Evolutionary conservation across 768 basidiomycete species (phyloP), one percentile per base, ranked within the genome.

Genomic region (Tulasnella sp.): DNA sequence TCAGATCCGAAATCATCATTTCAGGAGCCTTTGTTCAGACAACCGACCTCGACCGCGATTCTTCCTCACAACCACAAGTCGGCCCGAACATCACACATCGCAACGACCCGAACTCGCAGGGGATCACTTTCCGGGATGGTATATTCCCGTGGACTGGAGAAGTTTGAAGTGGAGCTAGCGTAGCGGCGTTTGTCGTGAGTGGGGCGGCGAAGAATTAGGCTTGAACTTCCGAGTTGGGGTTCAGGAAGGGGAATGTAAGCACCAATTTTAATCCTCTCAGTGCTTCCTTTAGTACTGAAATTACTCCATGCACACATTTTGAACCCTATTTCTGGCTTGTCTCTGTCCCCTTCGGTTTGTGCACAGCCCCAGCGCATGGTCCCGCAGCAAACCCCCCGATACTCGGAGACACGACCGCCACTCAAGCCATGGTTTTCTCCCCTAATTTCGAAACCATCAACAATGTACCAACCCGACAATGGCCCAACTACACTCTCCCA

Each of bases 401-500:
- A 7, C 84, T 94, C 1, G 92, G 91, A 3, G 93, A 95, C 82
- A 90, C 92, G 0, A 92, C 93, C 1, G 84, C 90, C 7, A 92
- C 90, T 73, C 89, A 92, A 82, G 92, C 89, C 0, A 83, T 95
- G 39, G 81, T 94, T 15, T 93, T 92, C 83, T 94, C 93, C 0
- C 88, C 89, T 10, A 83, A 88, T 0, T 90, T 83, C 78, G 81
- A 90, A 79, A 80, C 84, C 10, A 77, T 84, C 0, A 79, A 85
- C 15, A 37, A 80, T 0, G 74, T 81, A 6, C 39, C 44, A 23
- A 80, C 83, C 51, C 90, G 91, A 1, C 84, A 83, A 35, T 95
- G 88, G 81, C 93, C 93, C 15, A 94, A 94, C 81, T 95, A 93
- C 82, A 91, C 91, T 1, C 87, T 95, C 1, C 90, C 91, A 3